These are phyloP conservation scores for Termitomyces sp. DNA, from an alignment of 768 basidiomycete species.

Conservation along the genomic window DNA sequence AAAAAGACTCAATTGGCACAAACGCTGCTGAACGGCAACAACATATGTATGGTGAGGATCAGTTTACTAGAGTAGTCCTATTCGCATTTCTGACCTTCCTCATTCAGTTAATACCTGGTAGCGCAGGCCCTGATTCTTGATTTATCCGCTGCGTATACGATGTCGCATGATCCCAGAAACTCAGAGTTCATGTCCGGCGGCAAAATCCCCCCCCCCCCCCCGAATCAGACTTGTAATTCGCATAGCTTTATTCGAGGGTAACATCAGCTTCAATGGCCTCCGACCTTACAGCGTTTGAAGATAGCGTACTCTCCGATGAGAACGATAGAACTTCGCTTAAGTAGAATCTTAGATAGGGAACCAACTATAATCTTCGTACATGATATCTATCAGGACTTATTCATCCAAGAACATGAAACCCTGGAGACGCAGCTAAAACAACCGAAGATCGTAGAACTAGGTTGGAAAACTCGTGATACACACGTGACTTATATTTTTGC, in stretches of 20 bases:
- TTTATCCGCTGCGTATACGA: no score
- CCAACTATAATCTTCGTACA: neutral
- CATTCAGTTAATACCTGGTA: conserved; percentile 63
- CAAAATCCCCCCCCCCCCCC: no score
- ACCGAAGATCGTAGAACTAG: neutral
- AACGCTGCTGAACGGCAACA: conserved; percentile 90
- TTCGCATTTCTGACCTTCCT: neutral
- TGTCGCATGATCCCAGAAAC: neutral
- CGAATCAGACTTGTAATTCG: neutral
- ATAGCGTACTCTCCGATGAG: neutral
- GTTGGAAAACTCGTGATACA: no score
- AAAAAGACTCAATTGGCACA: conserved; percentile 82
- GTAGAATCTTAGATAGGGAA: neutral
- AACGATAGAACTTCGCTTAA: neutral
- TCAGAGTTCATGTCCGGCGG: neutral
- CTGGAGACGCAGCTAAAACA: no score
- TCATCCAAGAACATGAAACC: neutral
- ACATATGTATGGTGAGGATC: conserved; percentile 86
- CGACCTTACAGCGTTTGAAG: no score
- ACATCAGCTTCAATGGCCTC: neutral
- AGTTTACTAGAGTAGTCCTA: neutral
- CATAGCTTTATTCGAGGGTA: neutral
- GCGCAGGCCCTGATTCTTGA: conserved; percentile 52
- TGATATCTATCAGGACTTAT: neutral
- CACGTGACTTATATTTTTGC: conserved; percentile 10